Evolutionary conservation across 1,284 basidiomycete genomes (phyloP).

Genomic region (Apiotrichum veenhuisii): DNA sequence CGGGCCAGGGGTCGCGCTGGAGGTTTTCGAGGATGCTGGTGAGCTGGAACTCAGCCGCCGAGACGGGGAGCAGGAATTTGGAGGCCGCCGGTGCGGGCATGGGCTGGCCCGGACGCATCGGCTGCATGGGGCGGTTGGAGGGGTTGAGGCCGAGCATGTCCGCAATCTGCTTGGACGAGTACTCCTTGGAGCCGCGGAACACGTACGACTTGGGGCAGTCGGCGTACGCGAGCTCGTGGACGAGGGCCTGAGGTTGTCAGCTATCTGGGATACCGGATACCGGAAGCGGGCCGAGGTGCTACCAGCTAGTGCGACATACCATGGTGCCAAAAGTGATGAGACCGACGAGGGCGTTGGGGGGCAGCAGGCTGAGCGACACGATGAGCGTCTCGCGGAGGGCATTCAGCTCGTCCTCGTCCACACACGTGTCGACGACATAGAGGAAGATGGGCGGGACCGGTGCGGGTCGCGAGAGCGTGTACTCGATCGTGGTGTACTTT

Average conservation of each 20-base stretch:
- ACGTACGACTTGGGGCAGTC: slow-evolving; percentile 98
- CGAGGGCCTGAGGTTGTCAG: slow-evolving; percentile 68
- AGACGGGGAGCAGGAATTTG: slow-evolving; percentile 88
- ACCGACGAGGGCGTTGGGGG: slow-evolving; percentile 90
- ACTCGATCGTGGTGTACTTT: slow-evolving; percentile 99
- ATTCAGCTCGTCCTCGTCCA: slow-evolving; percentile 94
- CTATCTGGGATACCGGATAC: background rate
- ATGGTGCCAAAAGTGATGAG: slow-evolving; percentile 96
- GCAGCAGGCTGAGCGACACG: slow-evolving; percentile 86
- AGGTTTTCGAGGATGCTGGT: slow-evolving; percentile 90
- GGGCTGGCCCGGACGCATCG: slow-evolving; percentile 70
- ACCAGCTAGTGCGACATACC: no score
- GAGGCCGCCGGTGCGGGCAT: slow-evolving; percentile 74
- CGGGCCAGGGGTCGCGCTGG: slow-evolving; percentile 92
- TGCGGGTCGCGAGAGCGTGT: slow-evolving; percentile 86
- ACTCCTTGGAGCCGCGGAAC: slow-evolving; percentile 99
- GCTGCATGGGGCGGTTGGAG: slow-evolving; percentile 46
- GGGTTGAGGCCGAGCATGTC: slow-evolving; percentile 92
- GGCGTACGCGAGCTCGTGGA: slow-evolving; percentile 95
- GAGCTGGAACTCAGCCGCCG: slow-evolving; percentile 93
- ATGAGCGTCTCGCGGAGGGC: slow-evolving; percentile 89
- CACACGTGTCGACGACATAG: slow-evolving; percentile 94
- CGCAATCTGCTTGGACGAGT: slow-evolving; percentile 92
- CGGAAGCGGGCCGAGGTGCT: no score
- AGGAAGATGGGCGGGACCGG: slow-evolving; percentile 94